Base-by-base conservation (phyloP, 352 stramenopile genomes). In the Pythium phragmitis region DNA sequence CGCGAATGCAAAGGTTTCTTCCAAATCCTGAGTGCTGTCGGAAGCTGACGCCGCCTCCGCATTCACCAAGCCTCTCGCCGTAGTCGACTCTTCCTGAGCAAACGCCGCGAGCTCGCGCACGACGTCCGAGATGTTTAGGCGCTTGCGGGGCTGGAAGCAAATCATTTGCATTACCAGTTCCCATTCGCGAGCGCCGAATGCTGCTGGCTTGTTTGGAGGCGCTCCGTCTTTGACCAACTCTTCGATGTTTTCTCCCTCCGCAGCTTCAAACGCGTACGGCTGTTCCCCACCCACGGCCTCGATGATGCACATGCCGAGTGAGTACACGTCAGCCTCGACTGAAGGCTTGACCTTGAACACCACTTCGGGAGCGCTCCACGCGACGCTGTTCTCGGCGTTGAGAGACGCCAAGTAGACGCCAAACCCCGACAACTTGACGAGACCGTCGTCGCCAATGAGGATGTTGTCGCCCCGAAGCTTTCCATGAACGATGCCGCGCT, bases 401-500 rank as follows among this genome's bases (percentile, higher is more conserved):
- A 46, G 11, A 26, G 6, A 51, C 2, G 13, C 33, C 11, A 26
- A 19, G 49, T 58, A 46, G 4, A 26, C 7, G 1, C 58, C 68
- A 47, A 75, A 68, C 5, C 58, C 63, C 9, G 46, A 16, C 3
- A 75, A 2, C 28, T 63, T 68, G 21, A 45, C 34, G 1, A 57
- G 17, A 13, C 59, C 53, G 26, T 72, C 39, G 52, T 79, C 59
- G 30, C 79, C 78, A 72, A 69, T 12, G 6, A 16, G 2, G 6
- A 69, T 55, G 34, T 60, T 51, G 19, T 64, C 50, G 14, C 55
- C 23, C n/a, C 16, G 9, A 0, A 60, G 34, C 21, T 39, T 30
- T 0, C 48, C 47, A 19, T 64, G 63, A 8, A 92, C 61, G 8
- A 82, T 58, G n/a, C 67, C 66, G n/a, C 75, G 57, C 23, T 65